Conservation (phyloP, 2,329 filamentous ascomycete genomes). For the Plectosphaerella cucumerina region DNA sequence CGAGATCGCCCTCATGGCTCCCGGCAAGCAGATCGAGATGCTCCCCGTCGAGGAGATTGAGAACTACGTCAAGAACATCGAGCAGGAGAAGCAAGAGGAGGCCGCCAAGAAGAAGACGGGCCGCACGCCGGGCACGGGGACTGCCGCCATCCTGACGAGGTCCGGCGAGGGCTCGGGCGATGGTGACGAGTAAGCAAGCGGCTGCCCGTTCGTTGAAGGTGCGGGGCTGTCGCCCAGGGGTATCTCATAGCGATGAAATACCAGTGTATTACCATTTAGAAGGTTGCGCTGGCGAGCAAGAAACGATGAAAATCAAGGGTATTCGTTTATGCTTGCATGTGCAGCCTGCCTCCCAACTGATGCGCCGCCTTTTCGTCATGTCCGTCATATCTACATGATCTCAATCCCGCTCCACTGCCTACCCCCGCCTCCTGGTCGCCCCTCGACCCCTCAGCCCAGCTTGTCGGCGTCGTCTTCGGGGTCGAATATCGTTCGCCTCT, state of each 20-base stretch:
- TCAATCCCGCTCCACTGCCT: neutral
- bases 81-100: conserved; percentile 99
- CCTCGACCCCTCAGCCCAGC: conserved; percentile 54
- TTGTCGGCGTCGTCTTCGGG: conserved; percentile 70
- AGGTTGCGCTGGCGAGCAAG: conserved; percentile 15
- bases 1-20: conserved; percentile 97
- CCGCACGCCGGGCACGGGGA: conserved; percentile 64
- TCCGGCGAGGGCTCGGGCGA: conserved; percentile 28
- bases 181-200: conserved; percentile 17
- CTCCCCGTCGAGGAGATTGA: conserved; percentile 95
- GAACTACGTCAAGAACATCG: conserved; percentile 96
- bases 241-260: conserved; percentile 14
- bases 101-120: conserved; percentile 94
- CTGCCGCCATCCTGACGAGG: conserved; percentile 71
- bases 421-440: neutral
- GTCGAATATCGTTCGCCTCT: conserved; percentile 67
- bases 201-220: too few relatives aligned
- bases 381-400: neutral
- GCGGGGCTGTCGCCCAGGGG: conserved; percentile 4
- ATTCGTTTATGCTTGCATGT: neutral
- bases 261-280: conserved; percentile 30
- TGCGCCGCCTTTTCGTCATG: conserved; percentile 10
- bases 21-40: conserved; percentile 88
- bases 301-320: conserved; percentile 1
- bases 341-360: neutral